Evolutionary conservation across 2,329 filamentous ascomycete species (phyloP).

Genomic region (Didymella arachidicola): DNA sequence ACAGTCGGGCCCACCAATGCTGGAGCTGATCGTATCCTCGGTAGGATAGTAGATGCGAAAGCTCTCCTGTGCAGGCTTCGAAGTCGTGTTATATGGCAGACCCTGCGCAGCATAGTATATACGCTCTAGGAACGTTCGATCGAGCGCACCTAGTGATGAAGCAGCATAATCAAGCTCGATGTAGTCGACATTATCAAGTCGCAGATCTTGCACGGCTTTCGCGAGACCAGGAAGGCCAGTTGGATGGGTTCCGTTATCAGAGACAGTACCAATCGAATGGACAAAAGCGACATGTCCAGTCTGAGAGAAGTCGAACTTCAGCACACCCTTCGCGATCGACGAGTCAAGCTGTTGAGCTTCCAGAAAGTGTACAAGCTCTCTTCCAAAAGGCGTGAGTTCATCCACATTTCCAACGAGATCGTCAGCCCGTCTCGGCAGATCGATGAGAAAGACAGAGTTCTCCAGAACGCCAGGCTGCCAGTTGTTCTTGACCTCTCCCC

Average conservation of each 20-base stretch:
- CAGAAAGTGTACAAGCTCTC: conserved; percentile 76
- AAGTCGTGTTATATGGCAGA: conserved; percentile 15
- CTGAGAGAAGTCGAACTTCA: conserved; percentile 80
- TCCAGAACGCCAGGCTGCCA: conserved; percentile 47
- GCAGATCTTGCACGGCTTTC: conserved; percentile 61
- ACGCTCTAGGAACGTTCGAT: conserved; percentile 68
- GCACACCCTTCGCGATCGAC: conserved; percentile 71
- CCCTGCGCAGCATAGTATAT: conserved; percentile 67
- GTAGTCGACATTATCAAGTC: conserved; percentile 48
- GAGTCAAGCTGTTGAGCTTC: conserved; percentile 70
- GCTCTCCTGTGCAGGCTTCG: conserved; percentile 14
- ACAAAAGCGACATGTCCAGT: conserved; percentile 80
- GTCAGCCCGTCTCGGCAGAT: conserved; percentile 71
- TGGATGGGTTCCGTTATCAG: conserved; percentile 51
- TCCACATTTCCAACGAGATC: conserved; percentile 34
- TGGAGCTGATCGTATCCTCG: conserved; percentile 60
- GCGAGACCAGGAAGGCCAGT: conserved; percentile 80
- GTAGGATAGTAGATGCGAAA: conserved; percentile 48
- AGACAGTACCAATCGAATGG: conserved; percentile 69
- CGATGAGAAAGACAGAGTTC: conserved; percentile 83
- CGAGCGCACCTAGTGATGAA: conserved; percentile 82
- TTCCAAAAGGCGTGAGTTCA: conserved; percentile 66
- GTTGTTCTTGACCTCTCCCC: conserved; percentile 76
- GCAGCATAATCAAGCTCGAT: conserved; percentile 78
- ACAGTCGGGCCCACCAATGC: conserved; percentile 65